A percentile compares a stretch with the other conserved stretches of the same genome.
These are phyloP conservation scores for Candida nanaspora DNA, from an alignment of 805 yeast genomes.

Conservation along the genomic window DNA sequence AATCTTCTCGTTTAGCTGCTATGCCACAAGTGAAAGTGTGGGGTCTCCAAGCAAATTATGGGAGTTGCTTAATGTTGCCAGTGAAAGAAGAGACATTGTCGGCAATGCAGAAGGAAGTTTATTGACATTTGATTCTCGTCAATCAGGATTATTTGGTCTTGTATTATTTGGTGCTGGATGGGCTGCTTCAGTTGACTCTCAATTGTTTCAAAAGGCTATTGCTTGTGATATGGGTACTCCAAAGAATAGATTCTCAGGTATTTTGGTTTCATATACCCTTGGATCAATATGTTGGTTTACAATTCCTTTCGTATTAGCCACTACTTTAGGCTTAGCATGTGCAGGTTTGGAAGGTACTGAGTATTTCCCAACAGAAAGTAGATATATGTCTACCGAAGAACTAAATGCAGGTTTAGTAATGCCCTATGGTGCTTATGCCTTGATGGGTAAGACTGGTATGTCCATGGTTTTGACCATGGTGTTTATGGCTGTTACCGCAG, in stretches of 20 bases:
- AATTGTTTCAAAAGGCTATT: constrained; percentile 31
- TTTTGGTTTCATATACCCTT: constrained; percentile 36
- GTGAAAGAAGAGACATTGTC: constrained; percentile 5
- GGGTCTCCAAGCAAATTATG: constrained; percentile 30
- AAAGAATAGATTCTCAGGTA: constrained; percentile 10
- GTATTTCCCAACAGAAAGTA: constrained; percentile 15
- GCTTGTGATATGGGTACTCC: constrained; percentile 28
- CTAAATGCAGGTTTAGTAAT: constrained; percentile 42
- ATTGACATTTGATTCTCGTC: constrained; percentile 21
- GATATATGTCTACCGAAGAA: constrained; percentile 30
- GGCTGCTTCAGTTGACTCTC: constrained; percentile 27
- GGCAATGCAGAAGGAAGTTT: constrained; percentile 15
- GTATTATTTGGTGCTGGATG: constrained; percentile 31
- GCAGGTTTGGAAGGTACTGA: constrained; percentile 23
- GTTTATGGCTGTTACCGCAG: constrained; percentile 48
- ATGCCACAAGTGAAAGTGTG: constrained; percentile 21
- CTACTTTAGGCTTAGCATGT: constrained; percentile 33
- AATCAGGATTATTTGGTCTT: constrained; percentile 30
- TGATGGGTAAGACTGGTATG: constrained; percentile 45
- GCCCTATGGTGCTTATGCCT: constrained; percentile 43
- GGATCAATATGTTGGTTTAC: constrained; percentile 42
- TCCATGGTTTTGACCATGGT: constrained; percentile 39
- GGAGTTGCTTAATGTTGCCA: constrained; percentile 24
- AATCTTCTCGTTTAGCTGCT: constrained; percentile 20
- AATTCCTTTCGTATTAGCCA: constrained; percentile 30